A percentile compares a stretch with the other conserved stretches of the same genome.
phyloP scores from a whole-genome alignment of 208 protist genomes.

The Wallacemonas sp. region DNA sequence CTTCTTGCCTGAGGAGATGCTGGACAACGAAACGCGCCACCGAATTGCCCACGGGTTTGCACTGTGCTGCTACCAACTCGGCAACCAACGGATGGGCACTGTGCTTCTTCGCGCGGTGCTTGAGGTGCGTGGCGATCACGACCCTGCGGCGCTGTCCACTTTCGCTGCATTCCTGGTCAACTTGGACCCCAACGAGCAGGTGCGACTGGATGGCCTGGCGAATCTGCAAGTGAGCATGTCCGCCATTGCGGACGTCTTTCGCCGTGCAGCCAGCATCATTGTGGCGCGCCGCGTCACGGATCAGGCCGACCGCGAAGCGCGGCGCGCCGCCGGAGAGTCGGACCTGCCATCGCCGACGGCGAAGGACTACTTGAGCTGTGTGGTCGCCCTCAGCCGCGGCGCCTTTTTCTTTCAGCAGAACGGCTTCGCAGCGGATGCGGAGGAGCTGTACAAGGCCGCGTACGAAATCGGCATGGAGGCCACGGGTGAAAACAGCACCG shows the following conservation, averaged over 20 bases:
- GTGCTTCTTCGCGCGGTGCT: slow-evolving; percentile 52
- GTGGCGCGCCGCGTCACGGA: slow-evolving; percentile 37
- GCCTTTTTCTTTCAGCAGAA: slow-evolving; percentile 82
- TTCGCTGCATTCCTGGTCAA: slow-evolving; percentile 32
- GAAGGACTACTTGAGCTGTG: slow-evolving; percentile 31
- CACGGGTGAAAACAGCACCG: slow-evolving; percentile 12
- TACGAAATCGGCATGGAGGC: slow-evolving; percentile 27
- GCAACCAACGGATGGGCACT: slow-evolving; percentile 51
- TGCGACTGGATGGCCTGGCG: slow-evolving; percentile 24
- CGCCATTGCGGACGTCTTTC: slow-evolving; percentile 31
- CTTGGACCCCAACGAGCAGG: slow-evolving; percentile 24
- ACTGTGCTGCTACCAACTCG: slow-evolving; percentile 50
- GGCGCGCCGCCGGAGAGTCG: neutral
- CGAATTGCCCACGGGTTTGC: slow-evolving; percentile 56
- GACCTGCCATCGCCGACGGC: neutral
- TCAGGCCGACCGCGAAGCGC: slow-evolving; percentile 10
- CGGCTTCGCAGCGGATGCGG: slow-evolving; percentile 52
- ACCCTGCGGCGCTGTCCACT: slow-evolving; percentile 26
- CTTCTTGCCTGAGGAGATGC: slow-evolving; percentile 49
- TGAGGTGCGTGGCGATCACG: slow-evolving; percentile 36
- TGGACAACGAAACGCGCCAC: slow-evolving; percentile 38
- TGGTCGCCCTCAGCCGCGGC: slow-evolving; percentile 75
- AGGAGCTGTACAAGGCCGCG: slow-evolving; percentile 65
- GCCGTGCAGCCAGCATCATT: slow-evolving; percentile 36
- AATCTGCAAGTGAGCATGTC: slow-evolving; percentile 25